Evolutionary conservation across 1,284 basidiomycete genomes (phyloP).

Genomic region (Boletellus deceptivus): DNA sequence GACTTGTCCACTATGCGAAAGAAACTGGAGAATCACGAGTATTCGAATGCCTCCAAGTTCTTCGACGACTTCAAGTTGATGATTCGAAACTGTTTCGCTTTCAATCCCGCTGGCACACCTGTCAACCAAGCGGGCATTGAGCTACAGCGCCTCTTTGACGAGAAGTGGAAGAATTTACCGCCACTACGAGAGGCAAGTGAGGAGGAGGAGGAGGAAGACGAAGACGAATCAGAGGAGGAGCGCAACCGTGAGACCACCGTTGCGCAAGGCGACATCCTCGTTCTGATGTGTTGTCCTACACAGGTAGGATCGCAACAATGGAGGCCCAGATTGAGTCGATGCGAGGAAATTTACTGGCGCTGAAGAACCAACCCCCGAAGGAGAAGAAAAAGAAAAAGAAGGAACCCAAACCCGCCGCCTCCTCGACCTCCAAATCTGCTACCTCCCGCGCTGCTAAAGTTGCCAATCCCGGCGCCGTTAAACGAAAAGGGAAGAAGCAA

Average conservation of each 20-base stretch:
- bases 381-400: slow-evolving; percentile 69
- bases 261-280: not conserved
- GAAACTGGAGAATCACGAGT: slow-evolving; percentile 78
- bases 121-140: slow-evolving; percentile 84
- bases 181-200: slow-evolving; percentile 54
- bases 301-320: slow-evolving; percentile 68
- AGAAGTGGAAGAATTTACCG: slow-evolving; percentile 85
- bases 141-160: slow-evolving; percentile 83
- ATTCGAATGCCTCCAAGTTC: slow-evolving; percentile 76
- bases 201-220: slow-evolving; percentile 51
- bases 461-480: slow-evolving; percentile 35
- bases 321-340: slow-evolving; percentile 75
- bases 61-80: slow-evolving; percentile 91
- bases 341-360: slow-evolving; percentile 57
- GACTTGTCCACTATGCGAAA: slow-evolving; percentile 86
- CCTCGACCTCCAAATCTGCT: slow-evolving; percentile 59
- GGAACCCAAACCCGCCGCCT: slow-evolving; percentile 51
- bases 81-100: slow-evolving; percentile 90
- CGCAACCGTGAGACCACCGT: slow-evolving; percentile 50
- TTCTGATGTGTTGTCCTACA: slow-evolving; percentile 17
- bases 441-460: slow-evolving; percentile 47
- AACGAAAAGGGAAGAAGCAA: slow-evolving; percentile 57
- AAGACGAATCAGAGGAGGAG: slow-evolving; percentile 49
- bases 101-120: slow-evolving; percentile 87
- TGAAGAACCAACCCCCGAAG: slow-evolving; percentile 53